Base-by-base conservation (phyloP, 371 early-diverging fungal genomes). In the Batrachochytrium dendrobatidis region DNA sequence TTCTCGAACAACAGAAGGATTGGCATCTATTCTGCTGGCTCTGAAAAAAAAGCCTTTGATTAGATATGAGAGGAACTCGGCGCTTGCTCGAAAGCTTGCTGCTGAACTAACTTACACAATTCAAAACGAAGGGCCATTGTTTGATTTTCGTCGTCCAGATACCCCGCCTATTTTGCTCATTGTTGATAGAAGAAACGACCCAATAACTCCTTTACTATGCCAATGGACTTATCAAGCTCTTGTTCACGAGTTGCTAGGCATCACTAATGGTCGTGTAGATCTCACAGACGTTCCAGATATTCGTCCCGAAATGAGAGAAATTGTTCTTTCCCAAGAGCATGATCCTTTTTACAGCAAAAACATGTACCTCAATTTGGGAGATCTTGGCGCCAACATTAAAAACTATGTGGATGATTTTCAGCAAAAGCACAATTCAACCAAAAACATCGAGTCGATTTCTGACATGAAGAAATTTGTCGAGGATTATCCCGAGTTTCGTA, bases 181-280 rank as follows among this genome's bases (percentile, higher is more conserved):
- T 26, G 68, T 99, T 33, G 98, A 99, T 67, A 85, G 99, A 52
- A 77, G 88, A 29, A 91, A 92, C 65, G 99, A 99, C 69, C 92
- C 98, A 0, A 86, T 98, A 2, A 99, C 99, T 0, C 99, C 99
- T 1, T 75, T 99, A 18, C 76, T 98, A 25, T 84, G 86, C 17
- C 96, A 95, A 63, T 99, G 99, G 99, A 95, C 95, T 8, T 99
- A 99, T 68, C 98, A 99, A 65, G 92, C 99, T 3, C 94, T 99
- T 94, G 91, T 99, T 2, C 92, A 97, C 70, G 98, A 99, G 62
- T 73, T 96, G 61, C 78, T 98, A 53, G 94, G 95, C 0, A 95
- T 98, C 62, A 80, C 82, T 58, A 93, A 98, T 69, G 95, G 96
- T 32, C 74, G 97, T 35, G 95, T 98, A 0, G 92, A 92, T 62